phyloP scores from a whole-genome alignment of 2,329 filamentous ascomycete species.

The Fusarium ambrosium region DNA sequence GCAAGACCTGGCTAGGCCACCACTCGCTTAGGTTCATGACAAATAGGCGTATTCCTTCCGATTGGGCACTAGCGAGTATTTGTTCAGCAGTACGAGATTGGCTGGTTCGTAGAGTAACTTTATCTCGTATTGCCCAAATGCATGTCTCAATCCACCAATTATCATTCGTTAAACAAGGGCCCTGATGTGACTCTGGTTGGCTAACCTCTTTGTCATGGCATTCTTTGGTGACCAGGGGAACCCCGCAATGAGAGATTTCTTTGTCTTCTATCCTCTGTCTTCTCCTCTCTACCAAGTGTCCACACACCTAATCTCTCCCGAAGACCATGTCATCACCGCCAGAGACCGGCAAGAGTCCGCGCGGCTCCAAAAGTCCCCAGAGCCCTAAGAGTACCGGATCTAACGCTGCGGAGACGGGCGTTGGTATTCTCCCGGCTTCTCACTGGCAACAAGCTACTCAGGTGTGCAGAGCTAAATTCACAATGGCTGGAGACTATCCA shows the following conservation, averaged over 20 bases:
- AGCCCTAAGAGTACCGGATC: neutral
- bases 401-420: neutral
- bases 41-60: neutral
- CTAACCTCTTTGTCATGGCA: neutral
- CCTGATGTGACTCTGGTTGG: neutral
- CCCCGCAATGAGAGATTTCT: slow-evolving; percentile 3
- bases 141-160: neutral
- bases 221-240: neutral
- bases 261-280: neutral
- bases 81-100: neutral
- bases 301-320: neutral
- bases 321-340: slow-evolving; percentile 2
- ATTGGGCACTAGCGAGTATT: neutral
- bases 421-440: neutral
- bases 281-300: neutral
- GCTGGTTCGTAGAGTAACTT: neutral
- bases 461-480: neutral
- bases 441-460: slow-evolving; percentile 5
- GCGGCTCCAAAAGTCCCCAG: neutral
- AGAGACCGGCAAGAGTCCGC: neutral
- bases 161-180: neutral
- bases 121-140: neutral
- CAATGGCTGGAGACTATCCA: neutral
- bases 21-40: neutral
- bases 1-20: neutral